phyloP scores from a whole-genome alignment of 805 yeast species.

The Ogataea thermomethanolica region DNA sequence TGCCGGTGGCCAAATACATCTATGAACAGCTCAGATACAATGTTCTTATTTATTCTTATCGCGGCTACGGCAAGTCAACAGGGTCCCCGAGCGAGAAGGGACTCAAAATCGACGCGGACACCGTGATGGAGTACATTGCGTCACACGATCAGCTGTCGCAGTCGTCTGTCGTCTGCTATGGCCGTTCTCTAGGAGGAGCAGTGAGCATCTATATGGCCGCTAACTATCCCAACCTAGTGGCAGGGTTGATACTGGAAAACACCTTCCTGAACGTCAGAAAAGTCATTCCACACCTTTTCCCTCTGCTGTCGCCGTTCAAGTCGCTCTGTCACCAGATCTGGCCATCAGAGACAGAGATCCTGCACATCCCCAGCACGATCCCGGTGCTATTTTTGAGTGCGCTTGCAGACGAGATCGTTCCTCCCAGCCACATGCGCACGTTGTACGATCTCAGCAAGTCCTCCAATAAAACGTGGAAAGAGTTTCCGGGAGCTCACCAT shows the following conservation, averaged over 20 bases:
- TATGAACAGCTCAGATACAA: constrained; percentile 62
- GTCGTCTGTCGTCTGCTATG: constrained; percentile 66
- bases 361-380: constrained; percentile 44
- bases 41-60: constrained; percentile 79
- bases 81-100: constrained; percentile 79
- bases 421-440: constrained; percentile 73
- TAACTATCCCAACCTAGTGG: constrained; percentile 45
- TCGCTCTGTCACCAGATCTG: constrained; percentile 73
- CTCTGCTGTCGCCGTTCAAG: constrained; percentile 54
- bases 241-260: constrained; percentile 77
- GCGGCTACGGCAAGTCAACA: constrained; percentile 85
- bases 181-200: constrained; percentile 94
- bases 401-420: constrained; percentile 81
- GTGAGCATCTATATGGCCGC: constrained; percentile 82
- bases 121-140: constrained; percentile 57
- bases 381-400: constrained; percentile 77
- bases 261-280: constrained; percentile 77
- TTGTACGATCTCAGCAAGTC: constrained; percentile 54
- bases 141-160: constrained; percentile 50
- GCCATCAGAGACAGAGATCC: constrained; percentile 68
- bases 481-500: constrained; percentile 63
- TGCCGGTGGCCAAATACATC: constrained; percentile 75
- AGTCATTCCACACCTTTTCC: constrained; percentile 71
- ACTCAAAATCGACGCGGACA: constrained; percentile 74
- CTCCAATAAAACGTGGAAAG: constrained; percentile 47